phyloP scores from a whole-genome alignment of 2,329 filamentous ascomycete species.

The Sporothrix curviconia region DNA sequence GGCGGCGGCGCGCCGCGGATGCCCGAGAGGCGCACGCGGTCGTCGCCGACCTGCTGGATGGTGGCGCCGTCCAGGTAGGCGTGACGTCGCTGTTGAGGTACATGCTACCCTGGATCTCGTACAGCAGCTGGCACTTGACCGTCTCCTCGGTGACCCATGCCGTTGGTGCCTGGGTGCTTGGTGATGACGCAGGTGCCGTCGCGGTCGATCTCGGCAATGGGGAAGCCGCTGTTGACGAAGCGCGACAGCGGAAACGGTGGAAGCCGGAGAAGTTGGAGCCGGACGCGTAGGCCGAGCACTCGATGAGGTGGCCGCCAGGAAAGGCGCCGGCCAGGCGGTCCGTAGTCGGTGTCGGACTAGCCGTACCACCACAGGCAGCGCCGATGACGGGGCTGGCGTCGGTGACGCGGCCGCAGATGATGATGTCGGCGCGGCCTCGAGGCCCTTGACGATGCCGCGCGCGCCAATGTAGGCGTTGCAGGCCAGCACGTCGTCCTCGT shows the following conservation, averaged over 20 bases:
- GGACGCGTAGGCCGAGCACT: conserved; percentile 48
- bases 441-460: conserved; percentile 38
- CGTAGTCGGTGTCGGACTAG: conserved; percentile 42
- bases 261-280: conserved; percentile 51
- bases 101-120: conserved; percentile 25
- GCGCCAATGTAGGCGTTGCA: conserved; percentile 49
- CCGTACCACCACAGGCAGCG: conserved; percentile 49
- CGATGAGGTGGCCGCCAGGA: conserved; percentile 46
- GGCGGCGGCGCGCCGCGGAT: conserved; percentile 38
- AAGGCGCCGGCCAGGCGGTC: conserved; percentile 45
- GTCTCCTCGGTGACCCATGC: conserved; percentile 29
- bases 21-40: conserved; percentile 35
- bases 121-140: conserved; percentile 16
- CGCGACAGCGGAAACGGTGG: conserved; percentile 27
- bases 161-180: conserved; percentile 29
- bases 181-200: conserved; percentile 31
- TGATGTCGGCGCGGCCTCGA: conserved; percentile 38
- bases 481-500: conserved; percentile 25
- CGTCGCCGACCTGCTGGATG: conserved; percentile 29
- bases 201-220: conserved; percentile 32
- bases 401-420: conserved; percentile 38
- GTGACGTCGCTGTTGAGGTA: conserved; percentile 45
- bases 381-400: conserved; percentile 46
- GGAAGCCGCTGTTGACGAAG: conserved; percentile 30
- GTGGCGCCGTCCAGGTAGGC: conserved; percentile 30